Base-by-base conservation (phyloP, 352 stramenopile genomes). In the Nothophytophthora sp. region DNA sequence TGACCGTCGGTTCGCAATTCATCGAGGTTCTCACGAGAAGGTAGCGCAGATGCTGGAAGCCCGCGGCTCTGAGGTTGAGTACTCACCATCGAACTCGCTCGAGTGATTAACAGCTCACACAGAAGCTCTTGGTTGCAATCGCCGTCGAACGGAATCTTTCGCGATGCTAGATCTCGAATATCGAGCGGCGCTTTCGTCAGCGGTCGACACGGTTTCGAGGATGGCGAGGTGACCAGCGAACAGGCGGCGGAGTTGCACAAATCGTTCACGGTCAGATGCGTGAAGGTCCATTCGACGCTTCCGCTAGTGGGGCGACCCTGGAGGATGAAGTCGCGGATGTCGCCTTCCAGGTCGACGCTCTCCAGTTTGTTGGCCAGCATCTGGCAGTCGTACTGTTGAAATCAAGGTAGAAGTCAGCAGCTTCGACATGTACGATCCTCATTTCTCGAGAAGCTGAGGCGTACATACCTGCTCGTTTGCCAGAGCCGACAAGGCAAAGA, bases 391-490 rank as follows among this genome's bases (percentile, higher is more conserved):
- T 95, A 95, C 83, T 93, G 45, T 6, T 13, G 39, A 63, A 33
- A 50, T 20, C 48, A 49, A 19, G 22, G n/a, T 20, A 24, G 15
- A 32, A 19, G 27, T 20, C 22, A 28, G 6, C 2, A 5, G 11
- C n/a, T 18, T 20, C 8, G n/a, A 5, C 13, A 32, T 33, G 7
- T 0, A 15, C n/a, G 22, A 34, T 13, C 13, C 11, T 46, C 13
- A n/a, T 22, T 33, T 11, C n/a, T 33, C n/a, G n/a, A n/a, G n/a
- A n/a, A n/a, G n/a, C n/a, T n/a, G n/a, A n/a, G n/a, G n/a, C n/a
- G n/a, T n/a, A n/a, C n/a, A n/a, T 67, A 90, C 82, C 73, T 94
- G 84, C 36, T 87, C 67, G 44, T 92, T 92, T 13, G 81, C 81
- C 6, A 95, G 70, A n/a, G 75, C 68, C 5, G 81, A 90, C 2